Evolutionary conservation across 2,329 filamentous ascomycete genomes (phyloP).

Genomic region (Penicillium sp.): DNA sequence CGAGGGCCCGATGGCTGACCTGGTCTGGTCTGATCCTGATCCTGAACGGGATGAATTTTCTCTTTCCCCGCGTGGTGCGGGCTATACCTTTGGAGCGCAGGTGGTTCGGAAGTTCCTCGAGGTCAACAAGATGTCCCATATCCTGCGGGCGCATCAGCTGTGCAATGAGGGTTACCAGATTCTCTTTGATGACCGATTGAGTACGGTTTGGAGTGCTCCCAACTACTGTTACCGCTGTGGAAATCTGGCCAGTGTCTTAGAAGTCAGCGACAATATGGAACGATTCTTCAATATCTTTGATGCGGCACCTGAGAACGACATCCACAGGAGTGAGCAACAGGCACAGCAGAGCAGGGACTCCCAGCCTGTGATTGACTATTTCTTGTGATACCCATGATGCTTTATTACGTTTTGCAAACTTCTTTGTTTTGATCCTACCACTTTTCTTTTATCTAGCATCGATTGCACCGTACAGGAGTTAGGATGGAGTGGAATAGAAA

Average conservation of each 20-base stretch:
- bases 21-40: conserved; percentile 98
- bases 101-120: conserved; percentile 98
- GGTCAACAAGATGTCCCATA: conserved; percentile 97
- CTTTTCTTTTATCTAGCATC: not conserved
- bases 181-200: conserved; percentile 89
- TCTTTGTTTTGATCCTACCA: conserved; percentile 10
- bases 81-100: conserved; percentile 96
- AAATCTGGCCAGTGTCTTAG: conserved; percentile 94
- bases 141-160: conserved; percentile 94
- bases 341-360: conserved; percentile 66
- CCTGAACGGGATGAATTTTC: conserved; percentile 97
- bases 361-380: conserved; percentile 68
- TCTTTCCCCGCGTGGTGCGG: conserved; percentile 85
- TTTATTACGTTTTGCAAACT: conserved; percentile 12
- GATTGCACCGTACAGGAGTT: conserved; percentile 28
- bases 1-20: conserved; percentile 98
- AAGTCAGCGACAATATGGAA: conserved; percentile 90
- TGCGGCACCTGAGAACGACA: conserved; percentile 87
- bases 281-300: conserved; percentile 98
- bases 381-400: conserved; percentile 57
- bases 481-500: conserved; percentile 22
- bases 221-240: conserved; percentile 96
- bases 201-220: conserved; percentile 96
- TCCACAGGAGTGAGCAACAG: conserved; percentile 78
- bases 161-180: conserved; percentile 98